Evolutionary conservation across 73 alveolate genomes (phyloP).

Genomic region (Breviolum minutum): DNA sequence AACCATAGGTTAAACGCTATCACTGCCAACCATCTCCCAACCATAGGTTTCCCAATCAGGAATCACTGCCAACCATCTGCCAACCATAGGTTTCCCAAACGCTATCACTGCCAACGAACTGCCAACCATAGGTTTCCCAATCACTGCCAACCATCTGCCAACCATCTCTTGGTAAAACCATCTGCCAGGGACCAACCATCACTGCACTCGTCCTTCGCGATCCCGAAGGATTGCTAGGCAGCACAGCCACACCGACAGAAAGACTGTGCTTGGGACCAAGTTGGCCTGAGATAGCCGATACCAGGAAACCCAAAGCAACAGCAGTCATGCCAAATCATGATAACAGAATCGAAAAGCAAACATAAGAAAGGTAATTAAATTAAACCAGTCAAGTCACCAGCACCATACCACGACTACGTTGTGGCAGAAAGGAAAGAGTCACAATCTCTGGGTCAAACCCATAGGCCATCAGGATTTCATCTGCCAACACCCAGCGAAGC

Average conservation of each 20-base stretch:
- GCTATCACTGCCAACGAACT: neutral
- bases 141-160: neutral
- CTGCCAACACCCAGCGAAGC: neutral
- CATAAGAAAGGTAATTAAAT: neutral
- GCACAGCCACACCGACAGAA: neutral
- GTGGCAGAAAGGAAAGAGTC: neutral
- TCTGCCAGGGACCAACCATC: neutral
- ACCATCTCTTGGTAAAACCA: neutral
- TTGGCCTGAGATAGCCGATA: too few species aligned
- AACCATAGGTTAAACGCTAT: too few species aligned
- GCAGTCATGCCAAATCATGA: neutral
- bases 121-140: neutral
- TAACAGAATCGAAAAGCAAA: neutral
- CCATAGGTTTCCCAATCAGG: neutral
- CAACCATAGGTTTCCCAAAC: neutral
- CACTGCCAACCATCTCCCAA: too few species aligned
- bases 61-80: neutral
- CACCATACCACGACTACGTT: neutral
- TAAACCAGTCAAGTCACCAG: neutral
- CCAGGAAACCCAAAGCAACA: neutral
- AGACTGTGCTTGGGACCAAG: neutral
- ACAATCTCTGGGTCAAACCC: neutral
- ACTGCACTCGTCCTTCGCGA: too few species aligned
- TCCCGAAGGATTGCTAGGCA: too few species aligned
- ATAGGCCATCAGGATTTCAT: neutral